Percentiles rank a stretch among this genome's conserved stretches.
These are phyloP conservation scores for Vaucheria bursata DNA, from an alignment of 352 stramenopile genomes.

Conservation along the genomic window DNA sequence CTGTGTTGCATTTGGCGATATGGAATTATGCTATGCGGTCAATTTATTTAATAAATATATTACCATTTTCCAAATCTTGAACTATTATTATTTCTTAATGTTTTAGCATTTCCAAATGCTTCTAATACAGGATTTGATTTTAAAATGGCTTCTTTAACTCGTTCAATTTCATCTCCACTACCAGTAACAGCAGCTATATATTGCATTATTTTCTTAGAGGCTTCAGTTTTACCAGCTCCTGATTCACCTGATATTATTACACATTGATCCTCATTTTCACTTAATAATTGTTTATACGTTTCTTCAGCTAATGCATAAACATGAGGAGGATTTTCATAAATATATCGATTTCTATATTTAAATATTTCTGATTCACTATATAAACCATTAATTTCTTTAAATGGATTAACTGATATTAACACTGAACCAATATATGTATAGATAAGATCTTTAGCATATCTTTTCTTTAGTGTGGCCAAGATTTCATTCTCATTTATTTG, in stretches of 20 bases:
- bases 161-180: slow-evolving; percentile 21
- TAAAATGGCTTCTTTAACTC: neutral
- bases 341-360: too few relatives aligned
- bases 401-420: too few relatives aligned
- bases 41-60: slow-evolving; percentile 37
- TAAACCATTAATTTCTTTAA: too few relatives aligned
- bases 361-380: too few relatives aligned
- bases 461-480: too few relatives aligned
- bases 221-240: slow-evolving; percentile 73
- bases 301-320: slow-evolving; percentile 48
- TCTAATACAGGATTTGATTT: slow-evolving; percentile 73
- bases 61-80: slow-evolving; percentile 54
- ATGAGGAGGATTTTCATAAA: slow-evolving; percentile 24
- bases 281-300: slow-evolving; percentile 51
- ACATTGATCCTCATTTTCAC: slow-evolving; percentile 58
- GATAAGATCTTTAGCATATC: too few relatives aligned
- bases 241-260: slow-evolving; percentile 65
- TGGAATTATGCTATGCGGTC: slow-evolving; percentile 39
- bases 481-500: too few relatives aligned
- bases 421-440: too few relatives aligned
- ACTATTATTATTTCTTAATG: slow-evolving; percentile 75
- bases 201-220: slow-evolving; percentile 55
- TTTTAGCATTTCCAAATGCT: slow-evolving; percentile 88
- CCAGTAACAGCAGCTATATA: slow-evolving; percentile 48
- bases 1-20: slow-evolving; percentile 61